Conservation (phyloP, 495 filamentous ascomycete species). For the Clohesyomyces aquaticus region DNA sequence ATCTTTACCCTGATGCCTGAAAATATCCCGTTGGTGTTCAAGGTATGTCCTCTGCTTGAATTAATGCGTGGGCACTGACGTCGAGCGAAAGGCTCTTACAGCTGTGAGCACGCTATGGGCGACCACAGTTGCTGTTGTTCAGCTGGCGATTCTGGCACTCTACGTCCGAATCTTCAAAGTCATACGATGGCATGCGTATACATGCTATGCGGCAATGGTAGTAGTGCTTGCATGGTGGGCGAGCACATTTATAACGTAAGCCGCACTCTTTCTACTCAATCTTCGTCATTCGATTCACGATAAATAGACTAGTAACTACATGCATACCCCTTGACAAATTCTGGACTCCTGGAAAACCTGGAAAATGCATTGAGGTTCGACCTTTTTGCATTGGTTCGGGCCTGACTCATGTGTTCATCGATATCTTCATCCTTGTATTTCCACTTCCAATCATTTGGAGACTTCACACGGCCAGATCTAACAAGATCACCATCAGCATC, state of each 20-base stretch:
- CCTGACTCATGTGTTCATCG: neutral
- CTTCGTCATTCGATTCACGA: neutral
- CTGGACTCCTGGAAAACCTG: neutral
- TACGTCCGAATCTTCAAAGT: neutral
- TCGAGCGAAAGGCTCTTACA: neutral
- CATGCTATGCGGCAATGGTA: neutral
- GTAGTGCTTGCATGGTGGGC: neutral
- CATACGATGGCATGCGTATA: neutral
- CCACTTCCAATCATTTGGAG: neutral
- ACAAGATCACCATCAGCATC: neutral
- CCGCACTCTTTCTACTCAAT: neutral
- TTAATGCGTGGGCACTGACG: neutral
- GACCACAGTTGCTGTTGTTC: neutral
- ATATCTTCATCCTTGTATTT: neutral
- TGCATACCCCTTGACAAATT: slow-evolving; percentile 3
- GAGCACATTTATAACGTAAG: neutral
- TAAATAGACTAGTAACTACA: neutral
- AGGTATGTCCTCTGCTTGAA: neutral
- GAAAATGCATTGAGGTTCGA: neutral
- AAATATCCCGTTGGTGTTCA: slow-evolving; percentile 2
- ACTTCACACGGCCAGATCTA: neutral
- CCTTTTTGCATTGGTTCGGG: neutral
- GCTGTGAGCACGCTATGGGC: neutral
- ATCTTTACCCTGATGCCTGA: neutral
- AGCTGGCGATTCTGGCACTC: neutral